Evolutionary conservation across 169 alveolate species (phyloP).

Genomic region (Plasmodium adleri): DNA sequence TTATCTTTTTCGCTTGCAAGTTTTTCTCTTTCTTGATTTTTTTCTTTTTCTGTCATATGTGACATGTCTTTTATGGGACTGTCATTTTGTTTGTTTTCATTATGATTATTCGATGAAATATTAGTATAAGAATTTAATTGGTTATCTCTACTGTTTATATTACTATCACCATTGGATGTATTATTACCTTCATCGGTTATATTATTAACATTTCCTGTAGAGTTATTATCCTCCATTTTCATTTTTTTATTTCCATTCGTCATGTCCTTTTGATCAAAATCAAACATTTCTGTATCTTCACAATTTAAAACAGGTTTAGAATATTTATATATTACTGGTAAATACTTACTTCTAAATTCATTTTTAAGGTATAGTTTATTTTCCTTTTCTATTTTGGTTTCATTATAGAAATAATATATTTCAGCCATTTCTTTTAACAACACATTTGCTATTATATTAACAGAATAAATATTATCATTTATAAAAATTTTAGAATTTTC

Average conservation of each 20-base stretch:
- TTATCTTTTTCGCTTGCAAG: slow-evolving; percentile 36
- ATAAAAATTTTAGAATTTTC: slow-evolving; percentile 52
- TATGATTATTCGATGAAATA: neutral
- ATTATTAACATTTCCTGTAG: neutral
- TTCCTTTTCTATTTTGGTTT: slow-evolving; percentile 54
- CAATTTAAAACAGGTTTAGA: slow-evolving; percentile 26
- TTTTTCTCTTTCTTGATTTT: neutral
- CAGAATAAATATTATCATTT: slow-evolving; percentile 50
- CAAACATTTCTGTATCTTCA: slow-evolving; percentile 1
- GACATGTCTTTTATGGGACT: neutral
- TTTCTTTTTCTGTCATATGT: neutral
- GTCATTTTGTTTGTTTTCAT: slow-evolving; percentile 1
- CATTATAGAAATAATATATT: slow-evolving; percentile 60
- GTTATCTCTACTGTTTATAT: neutral
- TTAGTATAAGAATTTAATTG: neutral
- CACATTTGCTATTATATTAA: slow-evolving; percentile 30
- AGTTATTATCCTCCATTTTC: no score
- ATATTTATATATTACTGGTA: slow-evolving; percentile 47
- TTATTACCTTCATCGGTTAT: neutral
- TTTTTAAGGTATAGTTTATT: slow-evolving; percentile 57
- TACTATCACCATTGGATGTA: neutral
- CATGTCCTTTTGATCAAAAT: slow-evolving; percentile 5
- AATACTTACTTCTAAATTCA: slow-evolving; percentile 31
- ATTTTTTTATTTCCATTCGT: neutral
- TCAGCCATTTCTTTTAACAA: slow-evolving; percentile 74